Evolutionary conservation across 257 asterid genomes (phyloP).

Genomic region (Nicotiana obtusifolia): DNA sequence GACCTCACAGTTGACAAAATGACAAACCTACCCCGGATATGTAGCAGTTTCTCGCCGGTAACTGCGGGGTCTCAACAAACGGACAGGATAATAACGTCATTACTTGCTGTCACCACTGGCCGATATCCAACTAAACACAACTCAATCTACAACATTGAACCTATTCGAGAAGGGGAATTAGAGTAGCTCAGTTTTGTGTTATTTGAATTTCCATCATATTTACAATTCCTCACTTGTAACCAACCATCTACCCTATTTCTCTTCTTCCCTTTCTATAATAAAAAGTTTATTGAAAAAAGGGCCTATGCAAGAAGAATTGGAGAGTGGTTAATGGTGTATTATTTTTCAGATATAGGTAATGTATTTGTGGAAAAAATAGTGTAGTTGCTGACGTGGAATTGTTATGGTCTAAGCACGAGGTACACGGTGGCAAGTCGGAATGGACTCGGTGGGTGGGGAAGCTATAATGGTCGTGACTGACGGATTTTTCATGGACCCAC

Average conservation of each 20-base stretch:
- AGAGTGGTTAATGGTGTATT: too few species aligned
- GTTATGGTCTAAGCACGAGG: slow-evolving; percentile 11
- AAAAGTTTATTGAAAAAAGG: too few species aligned
- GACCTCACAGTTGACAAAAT: slow-evolving; percentile 14
- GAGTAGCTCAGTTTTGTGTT: too few species aligned
- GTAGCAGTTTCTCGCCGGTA: slow-evolving; percentile 14
- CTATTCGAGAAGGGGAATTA: too few species aligned
- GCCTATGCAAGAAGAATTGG: too few species aligned
- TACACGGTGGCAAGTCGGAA: slow-evolving; percentile 11
- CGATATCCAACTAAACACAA: background rate
- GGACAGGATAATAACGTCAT: slow-evolving; percentile 23
- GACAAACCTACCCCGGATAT: slow-evolving; percentile 31
- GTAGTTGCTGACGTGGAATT: background rate
- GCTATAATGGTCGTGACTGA: slow-evolving; percentile 2
- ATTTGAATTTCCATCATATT: too few species aligned
- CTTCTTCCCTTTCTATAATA: too few species aligned
- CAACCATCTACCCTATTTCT: too few species aligned
- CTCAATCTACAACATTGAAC: too few species aligned
- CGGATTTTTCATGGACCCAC: slow-evolving; percentile 29
- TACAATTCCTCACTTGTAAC: too few species aligned
- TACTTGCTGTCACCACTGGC: background rate
- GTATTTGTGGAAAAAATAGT: too few species aligned
- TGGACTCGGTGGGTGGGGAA: background rate
- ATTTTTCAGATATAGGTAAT: too few species aligned
- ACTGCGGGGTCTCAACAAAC: slow-evolving; percentile 13